These are phyloP conservation scores for Amanita muscaria DNA, from an alignment of 768 basidiomycete genomes.

Conservation along the genomic window DNA sequence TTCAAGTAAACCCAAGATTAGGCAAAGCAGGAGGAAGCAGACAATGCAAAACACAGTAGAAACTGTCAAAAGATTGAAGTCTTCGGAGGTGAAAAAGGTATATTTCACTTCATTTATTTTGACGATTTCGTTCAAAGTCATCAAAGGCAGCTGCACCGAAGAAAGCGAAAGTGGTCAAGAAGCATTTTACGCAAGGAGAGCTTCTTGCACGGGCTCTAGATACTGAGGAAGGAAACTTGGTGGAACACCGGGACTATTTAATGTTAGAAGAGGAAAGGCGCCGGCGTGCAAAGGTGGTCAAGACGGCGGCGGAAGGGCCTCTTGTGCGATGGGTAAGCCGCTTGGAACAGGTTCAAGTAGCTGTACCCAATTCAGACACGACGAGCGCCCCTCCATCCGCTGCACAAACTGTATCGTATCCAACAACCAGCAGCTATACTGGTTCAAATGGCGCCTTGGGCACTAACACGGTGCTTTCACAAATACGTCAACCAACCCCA, in stretches of 20 bases:
- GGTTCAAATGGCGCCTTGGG: no score
- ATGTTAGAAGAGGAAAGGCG: constrained; percentile 77
- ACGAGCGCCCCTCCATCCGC: constrained; percentile 6
- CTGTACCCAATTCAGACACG: constrained; percentile 11
- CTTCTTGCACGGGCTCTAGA: constrained; percentile 77
- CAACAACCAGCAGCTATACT: no score
- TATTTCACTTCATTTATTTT: constrained; percentile 12
- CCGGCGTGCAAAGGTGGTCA: constrained; percentile 53
- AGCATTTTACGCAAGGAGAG: constrained; percentile 67
- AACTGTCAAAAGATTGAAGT: constrained; percentile 55
- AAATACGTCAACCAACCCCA: not conserved
- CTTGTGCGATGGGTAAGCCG: constrained; percentile 65
- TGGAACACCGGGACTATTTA: constrained; percentile 72
- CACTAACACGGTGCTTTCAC: no score
- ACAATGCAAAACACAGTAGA: constrained; percentile 67
- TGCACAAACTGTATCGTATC: no score
- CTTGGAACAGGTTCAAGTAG: constrained; percentile 47
- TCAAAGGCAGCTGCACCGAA: constrained; percentile 51
- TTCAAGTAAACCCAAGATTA: constrained; percentile 19
- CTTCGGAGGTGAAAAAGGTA: constrained; percentile 48
- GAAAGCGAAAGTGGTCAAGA: constrained; percentile 45
- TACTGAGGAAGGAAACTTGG: constrained; percentile 79
- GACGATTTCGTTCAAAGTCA: not conserved
- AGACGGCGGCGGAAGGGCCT: constrained; percentile 55
- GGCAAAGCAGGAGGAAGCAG: constrained; percentile 58